phyloP scores from a whole-genome alignment of 2,329 filamentous ascomycete species.

The Knufia fluminis region DNA sequence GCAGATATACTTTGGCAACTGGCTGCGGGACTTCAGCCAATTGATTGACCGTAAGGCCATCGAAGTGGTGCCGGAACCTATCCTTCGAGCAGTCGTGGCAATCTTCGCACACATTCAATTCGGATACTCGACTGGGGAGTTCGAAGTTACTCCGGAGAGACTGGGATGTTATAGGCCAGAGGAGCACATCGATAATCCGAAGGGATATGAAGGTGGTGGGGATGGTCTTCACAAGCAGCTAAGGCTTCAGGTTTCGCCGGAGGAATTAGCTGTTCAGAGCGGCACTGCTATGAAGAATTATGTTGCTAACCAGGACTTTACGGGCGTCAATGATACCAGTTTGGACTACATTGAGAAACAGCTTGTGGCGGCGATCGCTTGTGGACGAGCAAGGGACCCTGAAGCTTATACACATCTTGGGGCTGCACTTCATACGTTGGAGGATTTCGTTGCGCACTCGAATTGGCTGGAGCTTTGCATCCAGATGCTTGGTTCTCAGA shows the following conservation, averaged over 20 bases:
- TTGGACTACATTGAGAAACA: conserved; percentile 9
- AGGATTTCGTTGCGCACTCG: conserved; percentile 8
- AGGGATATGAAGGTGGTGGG: conserved; percentile 55
- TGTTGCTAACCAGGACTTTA: conserved; percentile 5
- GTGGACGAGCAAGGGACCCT: conserved; percentile 4
- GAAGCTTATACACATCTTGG: conserved; percentile 8
- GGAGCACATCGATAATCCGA: conserved; percentile 49
- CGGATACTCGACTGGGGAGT: conserved; percentile 48
- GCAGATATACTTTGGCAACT: conserved; percentile 38
- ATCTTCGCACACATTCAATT: conserved; percentile 49
- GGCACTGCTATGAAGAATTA: conserved; percentile 6
- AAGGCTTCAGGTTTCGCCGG: background rate
- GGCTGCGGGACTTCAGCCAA: conserved; percentile 44
- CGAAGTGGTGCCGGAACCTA: conserved; percentile 44
- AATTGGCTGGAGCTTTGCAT: conserved; percentile 8
- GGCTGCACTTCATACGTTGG: conserved; percentile 5
- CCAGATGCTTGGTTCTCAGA: conserved; percentile 5
- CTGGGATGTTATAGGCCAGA: conserved; percentile 43
- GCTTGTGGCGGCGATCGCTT: conserved; percentile 5
- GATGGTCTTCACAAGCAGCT: background rate
- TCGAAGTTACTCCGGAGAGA: conserved; percentile 46
- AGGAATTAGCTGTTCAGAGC: conserved; percentile 4
- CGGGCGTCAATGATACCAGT: conserved; percentile 4
- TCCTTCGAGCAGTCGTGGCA: conserved; percentile 47
- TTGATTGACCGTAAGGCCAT: conserved; percentile 48